Evolutionary conservation across 179 eudicot species (phyloP), one percentile per base, ranked within the genome.

Genomic region (Heliamphora ciliata): DNA sequence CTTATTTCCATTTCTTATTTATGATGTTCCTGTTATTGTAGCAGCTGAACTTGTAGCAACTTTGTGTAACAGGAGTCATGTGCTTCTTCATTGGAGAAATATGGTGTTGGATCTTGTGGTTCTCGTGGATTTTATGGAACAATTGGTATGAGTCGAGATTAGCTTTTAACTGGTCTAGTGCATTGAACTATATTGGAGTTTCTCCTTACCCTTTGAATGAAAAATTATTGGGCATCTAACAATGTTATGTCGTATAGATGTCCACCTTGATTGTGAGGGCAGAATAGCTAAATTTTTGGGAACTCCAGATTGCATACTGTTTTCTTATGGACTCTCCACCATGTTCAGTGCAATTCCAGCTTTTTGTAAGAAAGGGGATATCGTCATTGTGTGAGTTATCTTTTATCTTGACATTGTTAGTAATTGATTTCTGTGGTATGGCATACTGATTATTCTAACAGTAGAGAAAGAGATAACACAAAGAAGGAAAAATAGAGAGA

Each of bases 31-130:
- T 18, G 1, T 58, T 81, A n/a, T 9, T 40, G 13, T 64, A 21
- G 2, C 8, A 50, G 8, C 44, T 54, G 55, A 8, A 66, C 65
- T 80, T 44, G 84, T 31, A 59, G 31, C 8, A 79, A 58, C 80
- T 66, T 80, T 79, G 46, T 79, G 47, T 83, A 80, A 59, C 91
- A 95, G 98, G 93, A 91, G 56, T 90, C 99, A 4, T 94, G 98
- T 85, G 92, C 96, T 74, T 84, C 94, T 82, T 87, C 98, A 14
- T 79, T 94, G 82, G 97, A 94, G 88, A 96, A 94, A 88, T 96
- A 96, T 82, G 99, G 98, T 82, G 98, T 94, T 86, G 98, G 99
- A 74, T 96, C 98, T 76, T 96, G 98, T 85, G 99, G 99, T 87
- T 98, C 99, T 83, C 97, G 98, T 83, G 94, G 96, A 67, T 96